Conservation (phyloP, 2,329 filamentous ascomycete genomes). For the Epichloe festucae region DNA sequence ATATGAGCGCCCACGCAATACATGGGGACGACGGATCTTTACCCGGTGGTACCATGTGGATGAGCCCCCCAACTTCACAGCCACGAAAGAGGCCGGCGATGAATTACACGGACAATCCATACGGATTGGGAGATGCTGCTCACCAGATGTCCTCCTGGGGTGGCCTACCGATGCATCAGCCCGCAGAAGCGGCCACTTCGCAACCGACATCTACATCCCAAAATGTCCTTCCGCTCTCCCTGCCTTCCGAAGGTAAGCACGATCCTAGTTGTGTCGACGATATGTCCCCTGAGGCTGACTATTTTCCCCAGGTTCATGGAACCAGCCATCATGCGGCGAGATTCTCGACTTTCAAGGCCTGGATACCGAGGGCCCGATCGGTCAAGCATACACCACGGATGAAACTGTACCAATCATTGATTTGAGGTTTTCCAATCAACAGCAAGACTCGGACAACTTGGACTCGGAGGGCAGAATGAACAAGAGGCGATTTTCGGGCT, state of each 20-base stretch:
- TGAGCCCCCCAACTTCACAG: conserved; percentile 8
- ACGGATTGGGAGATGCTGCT: conserved; percentile 5
- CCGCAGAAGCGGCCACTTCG: neutral
- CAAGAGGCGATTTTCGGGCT: conserved; percentile 54
- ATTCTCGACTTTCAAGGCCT: conserved; percentile 40
- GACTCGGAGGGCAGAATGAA: conserved; percentile 40
- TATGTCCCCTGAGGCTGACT: neutral
- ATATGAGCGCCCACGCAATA: conserved; percentile 5
- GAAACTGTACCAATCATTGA: conserved; percentile 51
- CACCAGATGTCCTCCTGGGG: conserved; percentile 7
- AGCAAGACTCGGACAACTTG: conserved; percentile 35
- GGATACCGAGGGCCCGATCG: conserved; percentile 46
- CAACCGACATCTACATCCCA: conserved; percentile 8
- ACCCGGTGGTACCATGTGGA: conserved; percentile 6
- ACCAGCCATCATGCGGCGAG: conserved; percentile 44
- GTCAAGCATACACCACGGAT: conserved; percentile 49
- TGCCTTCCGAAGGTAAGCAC: conserved; percentile 5
- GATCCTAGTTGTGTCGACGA: neutral
- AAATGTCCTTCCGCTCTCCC: conserved; percentile 3
- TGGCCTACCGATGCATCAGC: neutral
- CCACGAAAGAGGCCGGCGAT: conserved; percentile 7
- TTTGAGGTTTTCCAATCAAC: conserved; percentile 37
- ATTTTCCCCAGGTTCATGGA: conserved; percentile 24
- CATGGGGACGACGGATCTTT: conserved; percentile 7
- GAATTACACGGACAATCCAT: conserved; percentile 7